Conservation (phyloP, 2,329 filamentous ascomycete genomes). For the Calonectria crousiana region DNA sequence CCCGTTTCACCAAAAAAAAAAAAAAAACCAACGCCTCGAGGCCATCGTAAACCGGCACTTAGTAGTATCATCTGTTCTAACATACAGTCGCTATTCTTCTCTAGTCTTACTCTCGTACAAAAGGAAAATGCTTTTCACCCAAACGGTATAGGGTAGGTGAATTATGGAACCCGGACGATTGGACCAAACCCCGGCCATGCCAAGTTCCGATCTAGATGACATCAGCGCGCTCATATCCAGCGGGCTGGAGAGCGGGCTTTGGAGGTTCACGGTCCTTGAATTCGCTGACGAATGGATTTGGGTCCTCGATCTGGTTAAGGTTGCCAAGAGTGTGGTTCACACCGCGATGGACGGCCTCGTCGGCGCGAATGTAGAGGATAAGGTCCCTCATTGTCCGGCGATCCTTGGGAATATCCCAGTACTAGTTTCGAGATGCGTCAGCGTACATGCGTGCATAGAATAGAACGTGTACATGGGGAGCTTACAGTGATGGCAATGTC, state of each 20-base stretch:
- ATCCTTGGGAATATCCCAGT: constrained; percentile 94
- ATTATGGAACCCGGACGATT: neutral
- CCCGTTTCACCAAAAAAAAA: neutral
- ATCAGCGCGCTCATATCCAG: constrained; percentile 87
- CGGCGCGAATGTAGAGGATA: constrained; percentile 88
- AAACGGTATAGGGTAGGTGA: neutral
- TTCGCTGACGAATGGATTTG: constrained; percentile 89
- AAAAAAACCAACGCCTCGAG: constrained; percentile 8
- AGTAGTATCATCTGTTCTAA: constrained; percentile 25
- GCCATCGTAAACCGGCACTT: neutral
- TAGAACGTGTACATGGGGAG: neutral
- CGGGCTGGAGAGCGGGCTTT: constrained; percentile 72
- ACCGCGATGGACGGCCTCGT: constrained; percentile 90
- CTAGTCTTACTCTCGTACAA: neutral
- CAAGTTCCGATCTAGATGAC: constrained; percentile 65
- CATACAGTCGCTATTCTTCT: constrained; percentile 6
- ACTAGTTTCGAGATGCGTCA: constrained; percentile 54
- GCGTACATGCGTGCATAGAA: neutral
- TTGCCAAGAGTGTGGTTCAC: constrained; percentile 97
- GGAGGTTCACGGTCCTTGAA: constrained; percentile 80
- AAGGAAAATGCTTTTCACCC: constrained; percentile 1
- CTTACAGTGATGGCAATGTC: constrained; percentile 81
- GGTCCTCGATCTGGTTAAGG: constrained; percentile 85
- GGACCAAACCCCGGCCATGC: neutral
- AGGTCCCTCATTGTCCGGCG: constrained; percentile 87